These are phyloP conservation scores for Grosmannia huntii DNA, from an alignment of 2,329 filamentous ascomycete genomes.

Conservation along the genomic window DNA sequence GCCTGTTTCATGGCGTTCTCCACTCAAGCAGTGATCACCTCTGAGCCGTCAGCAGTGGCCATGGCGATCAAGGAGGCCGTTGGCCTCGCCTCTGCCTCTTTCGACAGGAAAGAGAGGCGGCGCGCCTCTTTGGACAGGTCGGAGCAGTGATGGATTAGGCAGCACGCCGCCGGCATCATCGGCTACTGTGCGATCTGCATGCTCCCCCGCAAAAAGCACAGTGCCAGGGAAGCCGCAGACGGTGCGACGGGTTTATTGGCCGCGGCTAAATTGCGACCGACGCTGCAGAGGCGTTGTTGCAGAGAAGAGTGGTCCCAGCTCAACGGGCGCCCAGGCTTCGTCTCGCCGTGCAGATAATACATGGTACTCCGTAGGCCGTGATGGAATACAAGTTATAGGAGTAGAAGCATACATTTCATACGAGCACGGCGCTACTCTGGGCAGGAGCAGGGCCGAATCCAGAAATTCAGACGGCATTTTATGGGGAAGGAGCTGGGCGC, in stretches of 20 bases:
- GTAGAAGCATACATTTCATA: too few relatives aligned
- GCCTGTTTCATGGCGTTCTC: background rate
- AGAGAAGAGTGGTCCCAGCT: background rate
- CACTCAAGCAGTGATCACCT: too few relatives aligned
- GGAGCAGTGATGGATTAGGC: background rate
- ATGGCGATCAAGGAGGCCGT: background rate
- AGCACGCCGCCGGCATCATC: background rate
- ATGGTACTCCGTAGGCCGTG: background rate
- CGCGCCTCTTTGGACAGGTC: background rate
- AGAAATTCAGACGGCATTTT: constrained; percentile 1
- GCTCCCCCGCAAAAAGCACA: background rate
- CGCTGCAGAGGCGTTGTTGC: background rate
- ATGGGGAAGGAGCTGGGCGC: background rate
- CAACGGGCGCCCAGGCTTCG: background rate
- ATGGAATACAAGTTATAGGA: too few relatives aligned
- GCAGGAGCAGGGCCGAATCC: constrained; percentile 12
- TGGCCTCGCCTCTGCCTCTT: background rate
- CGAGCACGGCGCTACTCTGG: constrained; percentile 9
- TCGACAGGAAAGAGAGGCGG: background rate
- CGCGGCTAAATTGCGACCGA: background rate
- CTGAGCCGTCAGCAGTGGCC: background rate
- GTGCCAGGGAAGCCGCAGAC: background rate
- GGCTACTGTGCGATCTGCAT: background rate
- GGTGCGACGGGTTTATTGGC: background rate
- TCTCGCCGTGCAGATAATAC: too few relatives aligned